Evolutionary conservation across 2,329 filamentous ascomycete species (phyloP).

Genomic region (Arthrobotrys pseudoclavata): DNA sequence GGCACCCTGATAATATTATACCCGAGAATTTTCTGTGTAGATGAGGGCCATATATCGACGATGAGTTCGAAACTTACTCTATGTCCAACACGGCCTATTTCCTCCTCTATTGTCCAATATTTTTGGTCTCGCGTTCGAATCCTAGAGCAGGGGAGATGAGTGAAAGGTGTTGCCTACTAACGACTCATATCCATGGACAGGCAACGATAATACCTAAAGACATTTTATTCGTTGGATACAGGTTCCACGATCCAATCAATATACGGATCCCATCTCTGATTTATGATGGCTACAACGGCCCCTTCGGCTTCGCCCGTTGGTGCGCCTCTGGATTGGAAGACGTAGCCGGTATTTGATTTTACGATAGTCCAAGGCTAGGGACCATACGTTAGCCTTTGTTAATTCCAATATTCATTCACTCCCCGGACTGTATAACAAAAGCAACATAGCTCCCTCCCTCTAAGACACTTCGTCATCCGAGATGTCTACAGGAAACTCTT

Average conservation of each 20-base stretch:
- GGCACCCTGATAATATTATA: neutral
- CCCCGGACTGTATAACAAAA: no score
- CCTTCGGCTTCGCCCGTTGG: neutral
- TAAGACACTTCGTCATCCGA: no score
- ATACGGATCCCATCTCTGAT: neutral
- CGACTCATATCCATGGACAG: neutral
- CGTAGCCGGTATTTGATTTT: neutral
- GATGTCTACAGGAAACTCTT: neutral
- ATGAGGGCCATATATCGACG: no score
- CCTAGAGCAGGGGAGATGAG: neutral
- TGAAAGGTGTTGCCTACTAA: neutral
- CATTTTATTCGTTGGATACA: neutral
- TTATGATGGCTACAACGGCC: conserved; percentile 8
- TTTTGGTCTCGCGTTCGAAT: conserved; percentile 9
- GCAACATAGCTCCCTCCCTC: no score
- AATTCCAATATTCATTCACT: neutral
- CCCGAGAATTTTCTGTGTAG: neutral
- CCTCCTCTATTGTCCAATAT: conserved; percentile 2
- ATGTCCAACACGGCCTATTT: neutral
- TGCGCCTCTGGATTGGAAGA: conserved; percentile 7
- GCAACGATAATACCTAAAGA: conserved; percentile 8
- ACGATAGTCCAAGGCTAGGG: neutral
- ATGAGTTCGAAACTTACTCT: neutral
- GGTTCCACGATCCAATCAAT: conserved; percentile 21
- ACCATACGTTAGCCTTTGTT: neutral